Base-by-base conservation (phyloP, 805 yeast genomes). In the Saturnispora hagleri region DNA sequence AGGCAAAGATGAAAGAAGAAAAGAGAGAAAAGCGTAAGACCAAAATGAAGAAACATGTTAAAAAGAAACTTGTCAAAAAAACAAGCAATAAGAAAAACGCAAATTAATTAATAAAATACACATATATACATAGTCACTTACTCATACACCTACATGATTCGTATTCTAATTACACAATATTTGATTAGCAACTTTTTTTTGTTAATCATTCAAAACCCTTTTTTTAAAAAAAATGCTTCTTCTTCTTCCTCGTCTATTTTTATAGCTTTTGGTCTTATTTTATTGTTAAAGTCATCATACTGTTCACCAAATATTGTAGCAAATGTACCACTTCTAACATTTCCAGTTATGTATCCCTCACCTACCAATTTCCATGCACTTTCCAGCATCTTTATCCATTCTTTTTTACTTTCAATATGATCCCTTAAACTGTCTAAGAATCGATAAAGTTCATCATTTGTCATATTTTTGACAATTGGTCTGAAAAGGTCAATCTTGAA, bases 1-100 rank as follows among this genome's bases (percentile, higher is more conserved):
- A 89, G 65, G 79, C 80, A 60, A 81, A 78, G 42, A 82, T 84
- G n/a, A 89, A 86, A 62, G 89, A 81, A 41, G 84, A 80, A 9
- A 82, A 85, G 48, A 80, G 81, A 59, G 95, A 87, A 60, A 86
- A 84, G 69, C 75, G 96, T 52, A 81, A 85, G 61, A 81, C 79
- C 6, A 89, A 89, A 65, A 81, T 89, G 78, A 88, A 88, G 66
- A 89, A 89, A 64, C 85, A 83, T 66, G 68, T 84, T 33, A 88
- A 88, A 71, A 88, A 88, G 74, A 84, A 84, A 67, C 68, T 86
- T 36, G 76, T 86, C 10, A 83, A 79, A 58, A 79, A 80, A 58
- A 72, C 60, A 26, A 49, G 51, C 36, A 49, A 49, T 35, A 49
- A 49, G 28, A 49, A 26, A 31, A 31, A 31, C 12, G 34, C 35